Base-by-base conservation (phyloP, 257 asterid genomes). In the Ligustrum vulgare region DNA sequence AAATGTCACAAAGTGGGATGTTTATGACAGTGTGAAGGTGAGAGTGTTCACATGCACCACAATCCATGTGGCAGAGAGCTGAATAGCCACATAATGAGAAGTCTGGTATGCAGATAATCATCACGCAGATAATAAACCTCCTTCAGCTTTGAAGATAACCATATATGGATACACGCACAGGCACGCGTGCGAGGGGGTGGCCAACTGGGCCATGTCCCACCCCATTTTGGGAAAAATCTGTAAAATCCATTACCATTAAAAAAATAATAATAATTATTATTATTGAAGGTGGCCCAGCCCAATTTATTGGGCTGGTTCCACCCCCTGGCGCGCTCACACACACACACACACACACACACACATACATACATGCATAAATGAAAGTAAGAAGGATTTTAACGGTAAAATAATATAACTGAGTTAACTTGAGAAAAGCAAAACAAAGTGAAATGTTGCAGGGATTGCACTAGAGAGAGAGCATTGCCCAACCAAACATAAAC, bases 11-110 rank as follows among this genome's bases (percentile, higher is more conserved):
- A 67, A 67, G 36, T 35, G 49, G 36, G 47, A 69, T 3, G 25
- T 13, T 49, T 15, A 3, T n/a, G 51, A 69, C 58, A 35, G 16
- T 2, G 16, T 41, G 16, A 41, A 41, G 9, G 18, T 2, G 47
- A 4, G 41, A 31, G 66, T 18, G 45, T 31, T 66, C 75, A 78
- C 56, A 78, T 4, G 36, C 37, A 73, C 72, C 74, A 70, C 51
- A 73, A 77, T 45, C 36, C 35, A 75, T 63, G 74, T 68, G 69
- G 64, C 69, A 72, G 72, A 43, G 51, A 43, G 18, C 6, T 43
- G 16, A 12, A 11, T 43, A 12, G 18, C 51, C 51, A 43, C 18
- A 12, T 43, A 43, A 43, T 10, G 18, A 43, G 18, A 43, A 43
- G 18, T 43, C 51, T 43, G 3, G 16, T 13, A 10, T 2, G 49